A percentile compares a stretch with the other conserved stretches of the same genome.
These are phyloP conservation scores for Salix caprea DNA, from an alignment of 345 rosid species.

Conservation along the genomic window DNA sequence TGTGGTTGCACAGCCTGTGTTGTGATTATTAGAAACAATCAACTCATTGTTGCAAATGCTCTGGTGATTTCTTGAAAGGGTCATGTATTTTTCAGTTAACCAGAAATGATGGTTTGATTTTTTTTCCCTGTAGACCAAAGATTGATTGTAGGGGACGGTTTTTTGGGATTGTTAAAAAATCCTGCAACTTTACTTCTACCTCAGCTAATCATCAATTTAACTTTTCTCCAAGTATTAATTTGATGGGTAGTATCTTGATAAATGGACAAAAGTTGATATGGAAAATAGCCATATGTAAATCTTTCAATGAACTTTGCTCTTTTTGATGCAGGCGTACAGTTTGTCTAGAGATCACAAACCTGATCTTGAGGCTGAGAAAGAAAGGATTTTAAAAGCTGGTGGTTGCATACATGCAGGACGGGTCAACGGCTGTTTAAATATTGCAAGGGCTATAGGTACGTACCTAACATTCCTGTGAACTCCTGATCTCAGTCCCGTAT, in stretches of 20 bases:
- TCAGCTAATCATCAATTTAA: too few relatives aligned
- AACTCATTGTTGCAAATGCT: too few relatives aligned
- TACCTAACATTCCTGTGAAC: not conserved
- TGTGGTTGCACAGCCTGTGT: constrained; percentile 91
- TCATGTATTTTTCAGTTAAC: constrained; percentile 51
- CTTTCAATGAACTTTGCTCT: too few relatives aligned
- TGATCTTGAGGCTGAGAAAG: too few relatives aligned
- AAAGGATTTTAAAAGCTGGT: too few relatives aligned
- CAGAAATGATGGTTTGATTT: not conserved
- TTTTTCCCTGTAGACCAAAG: not conserved
- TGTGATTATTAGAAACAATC: constrained; percentile 30
- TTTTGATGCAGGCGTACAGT: too few relatives aligned
- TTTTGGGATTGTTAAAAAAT: not conserved
- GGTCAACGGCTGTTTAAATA: too few relatives aligned
- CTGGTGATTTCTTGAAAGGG: constrained; percentile 43
- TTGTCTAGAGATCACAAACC: too few relatives aligned
- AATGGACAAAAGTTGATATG: not conserved
- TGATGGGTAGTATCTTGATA: too few relatives aligned
- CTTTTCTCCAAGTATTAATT: too few relatives aligned
- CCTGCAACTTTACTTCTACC: not conserved
- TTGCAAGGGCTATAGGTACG: too few relatives aligned
- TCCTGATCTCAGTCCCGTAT: not conserved
- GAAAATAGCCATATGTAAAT: not conserved
- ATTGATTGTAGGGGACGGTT: not conserved
- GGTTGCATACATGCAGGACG: too few relatives aligned